phyloP scores from a whole-genome alignment of 352 stramenopile species.

The Globisporangium echinulatum region DNA sequence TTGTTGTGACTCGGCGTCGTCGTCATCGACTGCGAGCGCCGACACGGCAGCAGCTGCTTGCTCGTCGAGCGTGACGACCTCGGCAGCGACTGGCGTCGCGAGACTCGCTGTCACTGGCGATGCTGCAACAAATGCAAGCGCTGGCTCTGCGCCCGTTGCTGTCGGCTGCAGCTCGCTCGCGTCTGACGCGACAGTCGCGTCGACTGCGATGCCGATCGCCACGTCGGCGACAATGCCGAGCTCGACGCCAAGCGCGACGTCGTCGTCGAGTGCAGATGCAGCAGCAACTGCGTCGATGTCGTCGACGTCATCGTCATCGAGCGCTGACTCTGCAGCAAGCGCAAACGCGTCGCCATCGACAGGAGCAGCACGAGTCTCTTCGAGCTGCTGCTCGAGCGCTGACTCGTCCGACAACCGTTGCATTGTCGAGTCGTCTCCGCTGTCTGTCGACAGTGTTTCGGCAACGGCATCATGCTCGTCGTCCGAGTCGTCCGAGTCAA shows the following conservation, averaged over 20 bases:
- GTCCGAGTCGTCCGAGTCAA: constrained; percentile 1
- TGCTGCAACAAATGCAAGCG: constrained; percentile 1
- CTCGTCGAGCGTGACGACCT: background rate
- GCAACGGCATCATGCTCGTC: background rate
- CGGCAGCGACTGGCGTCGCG: background rate
- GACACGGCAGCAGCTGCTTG: background rate
- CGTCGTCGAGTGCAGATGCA: constrained; percentile 11
- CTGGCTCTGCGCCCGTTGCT: background rate
- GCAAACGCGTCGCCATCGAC: background rate
- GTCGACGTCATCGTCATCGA: constrained; percentile 3
- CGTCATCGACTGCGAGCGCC: constrained; percentile 2
- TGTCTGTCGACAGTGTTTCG: background rate
- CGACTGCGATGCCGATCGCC: constrained; percentile 24
- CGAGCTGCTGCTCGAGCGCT: background rate
- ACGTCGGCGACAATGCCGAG: constrained; percentile 31
- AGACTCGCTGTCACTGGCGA: background rate
- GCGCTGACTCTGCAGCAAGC: background rate
- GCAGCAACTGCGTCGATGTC: constrained; percentile 1
- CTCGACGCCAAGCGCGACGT: constrained; percentile 22
- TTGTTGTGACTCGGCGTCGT: background rate
- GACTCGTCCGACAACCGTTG: background rate
- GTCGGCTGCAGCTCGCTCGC: background rate
- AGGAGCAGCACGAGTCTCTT: background rate
- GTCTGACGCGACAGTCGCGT: constrained; percentile 16
- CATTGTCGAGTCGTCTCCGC: background rate